These are phyloP conservation scores for Penicillium paradoxum DNA, from an alignment of 495 filamentous ascomycete genomes.

Conservation along the genomic window DNA sequence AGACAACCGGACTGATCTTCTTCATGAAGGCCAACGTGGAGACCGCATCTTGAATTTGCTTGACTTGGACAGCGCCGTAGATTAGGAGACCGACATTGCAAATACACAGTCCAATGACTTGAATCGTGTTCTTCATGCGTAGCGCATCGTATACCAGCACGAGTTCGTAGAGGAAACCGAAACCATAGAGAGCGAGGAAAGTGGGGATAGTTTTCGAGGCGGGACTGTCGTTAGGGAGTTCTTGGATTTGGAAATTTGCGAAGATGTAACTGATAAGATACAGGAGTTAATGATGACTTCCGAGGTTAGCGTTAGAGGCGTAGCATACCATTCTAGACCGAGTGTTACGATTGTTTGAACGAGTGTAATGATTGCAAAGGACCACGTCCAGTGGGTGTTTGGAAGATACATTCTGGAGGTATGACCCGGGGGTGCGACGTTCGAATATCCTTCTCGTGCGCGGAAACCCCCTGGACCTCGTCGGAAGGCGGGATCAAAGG, in stretches of 20 bases:
- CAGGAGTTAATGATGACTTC: neutral
- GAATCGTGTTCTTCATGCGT: constrained; percentile 95
- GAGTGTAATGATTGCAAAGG: constrained; percentile 68
- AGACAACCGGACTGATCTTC: constrained; percentile 49
- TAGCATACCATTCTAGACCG: constrained; percentile 76
- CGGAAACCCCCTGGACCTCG: constrained; percentile 47
- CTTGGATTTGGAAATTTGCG: constrained; percentile 60
- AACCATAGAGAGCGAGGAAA: constrained; percentile 94
- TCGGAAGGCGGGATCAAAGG: constrained; percentile 49
- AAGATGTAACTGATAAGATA: constrained; percentile 37
- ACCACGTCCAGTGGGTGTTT: constrained; percentile 81
- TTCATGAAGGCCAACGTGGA: constrained; percentile 30
- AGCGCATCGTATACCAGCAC: constrained; percentile 89
- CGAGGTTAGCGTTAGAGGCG: neutral
- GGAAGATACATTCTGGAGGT: constrained; percentile 60
- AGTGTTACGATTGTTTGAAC: constrained; percentile 75
- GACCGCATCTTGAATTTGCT: constrained; percentile 77
- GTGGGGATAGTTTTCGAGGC: constrained; percentile 68
- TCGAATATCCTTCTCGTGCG: constrained; percentile 51
- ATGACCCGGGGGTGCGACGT: constrained; percentile 20
- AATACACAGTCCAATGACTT: constrained; percentile 89
- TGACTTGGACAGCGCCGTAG: constrained; percentile 86
- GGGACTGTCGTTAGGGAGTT: constrained; percentile 46
- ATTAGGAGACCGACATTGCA: constrained; percentile 88
- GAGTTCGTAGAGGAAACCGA: constrained; percentile 89